Percentiles rank a stretch among this genome's conserved stretches.
phyloP scores from a whole-genome alignment of 768 basidiomycete genomes.

The Baorangia bicolor region DNA sequence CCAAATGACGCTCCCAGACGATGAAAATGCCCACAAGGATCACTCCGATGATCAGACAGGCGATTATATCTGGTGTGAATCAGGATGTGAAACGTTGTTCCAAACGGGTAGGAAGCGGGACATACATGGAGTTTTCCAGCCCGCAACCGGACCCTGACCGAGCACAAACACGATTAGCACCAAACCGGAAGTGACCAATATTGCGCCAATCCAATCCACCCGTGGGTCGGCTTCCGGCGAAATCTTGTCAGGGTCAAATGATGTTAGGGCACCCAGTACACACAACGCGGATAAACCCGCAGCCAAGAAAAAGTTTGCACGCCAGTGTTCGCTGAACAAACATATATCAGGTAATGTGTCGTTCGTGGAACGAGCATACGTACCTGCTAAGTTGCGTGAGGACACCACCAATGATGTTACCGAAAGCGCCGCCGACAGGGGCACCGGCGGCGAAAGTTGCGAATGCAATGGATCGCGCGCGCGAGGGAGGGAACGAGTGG shows the following conservation, averaged over 20 bases:
- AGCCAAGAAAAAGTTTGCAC: constrained; percentile 61
- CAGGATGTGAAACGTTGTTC: constrained; percentile 22
- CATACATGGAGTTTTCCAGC: constrained; percentile 62
- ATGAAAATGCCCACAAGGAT: constrained; percentile 56
- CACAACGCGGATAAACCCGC: constrained; percentile 56
- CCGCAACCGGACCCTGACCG: constrained; percentile 61
- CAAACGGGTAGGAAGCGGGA: neutral
- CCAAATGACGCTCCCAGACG: constrained; percentile 65
- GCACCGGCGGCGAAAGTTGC: constrained; percentile 84
- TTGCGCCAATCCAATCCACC: constrained; percentile 78
- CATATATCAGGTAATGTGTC: neutral
- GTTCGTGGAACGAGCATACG: constrained; percentile 3
- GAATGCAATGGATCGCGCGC: constrained; percentile 72
- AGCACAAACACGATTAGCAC: constrained; percentile 73
- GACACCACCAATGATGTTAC: constrained; percentile 68
- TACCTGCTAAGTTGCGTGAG: constrained; percentile 54
- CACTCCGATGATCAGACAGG: constrained; percentile 60
- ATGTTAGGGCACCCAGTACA: constrained; percentile 51
- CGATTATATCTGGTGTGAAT: constrained; percentile 59
- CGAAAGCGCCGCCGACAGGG: constrained; percentile 75
- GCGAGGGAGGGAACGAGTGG: constrained; percentile 67
- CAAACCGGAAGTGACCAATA: constrained; percentile 62
- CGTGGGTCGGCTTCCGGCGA: constrained; percentile 43
- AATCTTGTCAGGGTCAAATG: constrained; percentile 56
- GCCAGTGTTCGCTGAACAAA: constrained; percentile 50